phyloP scores from a whole-genome alignment of 345 rosid species.

The Eucalyptus tenuipes region DNA sequence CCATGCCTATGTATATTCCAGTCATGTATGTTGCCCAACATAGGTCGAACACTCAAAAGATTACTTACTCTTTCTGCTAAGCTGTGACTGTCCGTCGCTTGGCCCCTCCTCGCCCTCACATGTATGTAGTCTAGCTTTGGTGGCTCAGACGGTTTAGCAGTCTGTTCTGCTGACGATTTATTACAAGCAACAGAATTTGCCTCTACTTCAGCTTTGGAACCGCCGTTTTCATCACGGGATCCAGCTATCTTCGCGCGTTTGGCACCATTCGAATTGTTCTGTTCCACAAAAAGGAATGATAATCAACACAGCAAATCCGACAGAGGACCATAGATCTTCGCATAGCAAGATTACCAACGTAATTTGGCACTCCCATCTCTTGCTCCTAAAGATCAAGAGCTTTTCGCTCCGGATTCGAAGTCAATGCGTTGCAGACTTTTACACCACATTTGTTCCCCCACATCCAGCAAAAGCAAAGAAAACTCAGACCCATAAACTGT shows the following conservation, averaged over 20 bases:
- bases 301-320: neutral
- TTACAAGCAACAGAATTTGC: conserved; percentile 44
- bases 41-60: neutral
- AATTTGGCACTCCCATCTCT: neutral
- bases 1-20: neutral
- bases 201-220: conserved; percentile 54
- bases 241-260: conserved; percentile 38
- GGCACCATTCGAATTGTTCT: conserved; percentile 44
- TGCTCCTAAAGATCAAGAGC: neutral
- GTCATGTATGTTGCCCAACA: neutral
- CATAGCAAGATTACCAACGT: neutral
- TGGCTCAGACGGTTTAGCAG: conserved; percentile 53
- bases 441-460: neutral
- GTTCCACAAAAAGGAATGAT: neutral
- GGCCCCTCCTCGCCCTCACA: conserved; percentile 97
- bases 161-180: conserved; percentile 32
- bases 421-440: neutral
- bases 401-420: neutral
- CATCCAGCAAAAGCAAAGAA: neutral
- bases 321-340: neutral
- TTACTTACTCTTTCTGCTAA: conserved; percentile 84
- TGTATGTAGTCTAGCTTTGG: conserved; percentile 88
- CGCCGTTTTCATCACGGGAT: conserved; percentile 33
- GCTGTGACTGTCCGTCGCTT: conserved; percentile 98
- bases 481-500: neutral